A percentile compares a stretch with the other conserved stretches of the same genome.
phyloP scores from a whole-genome alignment of 148 eudicot genomes.

The Silene conica region DNA sequence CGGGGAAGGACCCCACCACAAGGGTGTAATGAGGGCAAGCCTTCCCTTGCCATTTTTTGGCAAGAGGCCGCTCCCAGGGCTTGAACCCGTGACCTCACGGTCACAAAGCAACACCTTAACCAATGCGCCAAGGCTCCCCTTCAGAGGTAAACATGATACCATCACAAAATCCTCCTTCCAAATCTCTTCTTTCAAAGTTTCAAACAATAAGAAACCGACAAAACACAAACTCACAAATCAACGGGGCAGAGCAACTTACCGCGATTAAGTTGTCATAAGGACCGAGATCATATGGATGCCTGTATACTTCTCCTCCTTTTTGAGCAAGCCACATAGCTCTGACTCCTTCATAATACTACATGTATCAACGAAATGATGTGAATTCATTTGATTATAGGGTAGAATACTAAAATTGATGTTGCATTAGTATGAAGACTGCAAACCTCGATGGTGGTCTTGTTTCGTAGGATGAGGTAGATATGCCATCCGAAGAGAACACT shows the following conservation, averaged over 20 bases:
- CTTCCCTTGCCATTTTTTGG: too few relatives aligned
- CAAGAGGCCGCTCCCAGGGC: too few relatives aligned
- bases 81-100: too few relatives aligned
- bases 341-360: constrained; percentile 94
- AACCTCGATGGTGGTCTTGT: constrained; percentile 98
- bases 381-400: background rate
- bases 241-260: constrained; percentile 39
- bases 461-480: constrained; percentile 66
- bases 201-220: too few relatives aligned
- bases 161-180: background rate
- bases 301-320: constrained; percentile 85
- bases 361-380: background rate
- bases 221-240: too few relatives aligned
- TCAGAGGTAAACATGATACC: background rate
- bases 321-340: constrained; percentile 98
- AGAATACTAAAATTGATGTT: background rate
- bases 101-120: too few relatives aligned
- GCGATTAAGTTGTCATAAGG: constrained; percentile 62
- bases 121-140: too few relatives aligned
- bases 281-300: constrained; percentile 95
- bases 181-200: too few relatives aligned
- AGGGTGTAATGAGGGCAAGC: too few relatives aligned
- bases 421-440: constrained; percentile 6
- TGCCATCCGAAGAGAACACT: constrained; percentile 83
- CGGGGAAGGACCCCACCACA: too few relatives aligned